Conservation (phyloP, 2,329 filamentous ascomycete genomes). For the Lachnellula willkommii region DNA sequence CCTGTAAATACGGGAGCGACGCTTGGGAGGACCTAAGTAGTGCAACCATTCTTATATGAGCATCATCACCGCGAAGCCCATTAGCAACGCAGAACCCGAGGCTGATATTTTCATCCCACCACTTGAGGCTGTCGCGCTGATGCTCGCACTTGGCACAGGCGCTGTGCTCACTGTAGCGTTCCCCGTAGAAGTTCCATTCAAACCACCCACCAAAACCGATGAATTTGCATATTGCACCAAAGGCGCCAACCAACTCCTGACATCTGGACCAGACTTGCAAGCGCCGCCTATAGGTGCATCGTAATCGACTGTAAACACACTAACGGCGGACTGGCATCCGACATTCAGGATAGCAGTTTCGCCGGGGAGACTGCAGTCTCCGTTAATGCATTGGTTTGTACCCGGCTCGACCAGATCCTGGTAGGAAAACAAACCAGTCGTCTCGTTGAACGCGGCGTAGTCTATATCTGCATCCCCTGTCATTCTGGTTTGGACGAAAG, state of each 20-base stretch:
- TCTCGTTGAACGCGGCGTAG: conserved; percentile 39
- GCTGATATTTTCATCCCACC: background rate
- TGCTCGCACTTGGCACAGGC: background rate
- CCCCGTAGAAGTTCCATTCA: background rate
- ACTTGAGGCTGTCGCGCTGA: background rate
- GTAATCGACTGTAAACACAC: conserved; percentile 47
- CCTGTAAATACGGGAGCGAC: background rate
- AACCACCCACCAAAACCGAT: background rate
- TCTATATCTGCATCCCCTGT: conserved; percentile 45
- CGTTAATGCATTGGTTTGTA: conserved; percentile 46
- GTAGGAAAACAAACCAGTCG: conserved; percentile 40
- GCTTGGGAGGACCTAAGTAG: background rate
- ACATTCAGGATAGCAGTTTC: conserved; percentile 44
- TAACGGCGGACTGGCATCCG: conserved; percentile 37
- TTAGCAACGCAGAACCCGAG: background rate
- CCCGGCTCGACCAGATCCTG: conserved; percentile 36
- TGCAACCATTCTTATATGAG: background rate
- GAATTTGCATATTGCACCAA: conserved; percentile 5
- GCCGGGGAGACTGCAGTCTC: conserved; percentile 45
- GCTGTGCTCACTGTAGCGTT: background rate
- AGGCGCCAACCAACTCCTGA: conserved; percentile 1
- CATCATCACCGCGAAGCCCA: background rate
- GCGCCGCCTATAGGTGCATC: conserved; percentile 36
- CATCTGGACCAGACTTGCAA: conserved; percentile 1
- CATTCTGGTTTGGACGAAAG: conserved; percentile 43